phyloP scores from a whole-genome alignment of 345 rosid genomes.

The Eucalyptus caleyi region DNA sequence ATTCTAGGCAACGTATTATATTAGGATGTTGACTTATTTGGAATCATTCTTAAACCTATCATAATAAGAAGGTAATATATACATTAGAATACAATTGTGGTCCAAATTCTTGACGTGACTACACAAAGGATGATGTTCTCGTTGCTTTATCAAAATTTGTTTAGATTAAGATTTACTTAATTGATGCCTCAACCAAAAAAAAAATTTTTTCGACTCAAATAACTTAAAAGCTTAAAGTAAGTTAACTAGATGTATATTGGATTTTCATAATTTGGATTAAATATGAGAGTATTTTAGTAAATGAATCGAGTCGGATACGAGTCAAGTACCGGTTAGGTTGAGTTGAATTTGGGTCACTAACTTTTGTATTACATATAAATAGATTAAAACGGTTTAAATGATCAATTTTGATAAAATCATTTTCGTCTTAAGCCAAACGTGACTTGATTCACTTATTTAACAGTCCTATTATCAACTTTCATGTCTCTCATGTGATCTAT shows the following conservation, averaged over 20 bases:
- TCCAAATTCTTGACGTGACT: background rate
- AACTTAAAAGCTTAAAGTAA: no score
- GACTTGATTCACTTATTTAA: background rate
- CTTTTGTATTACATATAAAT: no score
- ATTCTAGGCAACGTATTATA: background rate
- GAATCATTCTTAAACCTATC: background rate
- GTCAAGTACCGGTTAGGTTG: fast-evolving
- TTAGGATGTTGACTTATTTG: background rate
- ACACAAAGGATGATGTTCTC: background rate
- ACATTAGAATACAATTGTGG: background rate
- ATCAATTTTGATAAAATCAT: no score
- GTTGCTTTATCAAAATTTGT: background rate
- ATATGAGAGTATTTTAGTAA: background rate
- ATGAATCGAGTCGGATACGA: fast-evolving
- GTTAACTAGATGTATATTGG: background rate
- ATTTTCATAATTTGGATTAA: background rate
- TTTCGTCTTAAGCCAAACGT: background rate
- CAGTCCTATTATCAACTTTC: background rate
- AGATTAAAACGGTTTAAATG: no score
- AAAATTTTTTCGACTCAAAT: no score
- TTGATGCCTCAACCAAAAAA: background rate
- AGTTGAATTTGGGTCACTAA: background rate
- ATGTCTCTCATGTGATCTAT: background rate
- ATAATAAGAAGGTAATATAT: background rate
- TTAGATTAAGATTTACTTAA: background rate